Evolutionary conservation across 2,329 filamentous ascomycete species (phyloP).

Genomic region (Cercospora sp.): DNA sequence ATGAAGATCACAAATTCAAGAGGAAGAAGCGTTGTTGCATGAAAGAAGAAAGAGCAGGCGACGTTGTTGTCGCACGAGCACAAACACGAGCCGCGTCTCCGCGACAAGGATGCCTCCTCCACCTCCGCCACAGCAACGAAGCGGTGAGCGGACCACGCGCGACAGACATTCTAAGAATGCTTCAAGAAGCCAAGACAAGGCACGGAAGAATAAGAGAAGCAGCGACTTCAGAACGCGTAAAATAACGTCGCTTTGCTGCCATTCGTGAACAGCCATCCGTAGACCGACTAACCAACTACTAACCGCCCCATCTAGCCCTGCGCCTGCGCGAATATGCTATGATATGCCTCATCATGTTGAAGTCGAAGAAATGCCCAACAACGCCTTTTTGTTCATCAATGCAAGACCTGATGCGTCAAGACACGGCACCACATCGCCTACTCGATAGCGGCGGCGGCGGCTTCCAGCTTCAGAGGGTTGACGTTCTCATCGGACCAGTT

Average conservation of each 20-base stretch:
- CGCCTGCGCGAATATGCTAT: slow-evolving; percentile 13
- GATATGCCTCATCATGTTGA: background rate
- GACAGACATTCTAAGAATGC: background rate
- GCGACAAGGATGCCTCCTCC: background rate
- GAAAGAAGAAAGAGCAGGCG: background rate
- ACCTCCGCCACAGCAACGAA: background rate
- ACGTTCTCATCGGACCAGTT: slow-evolving; percentile 66
- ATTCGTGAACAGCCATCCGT: slow-evolving; percentile 11
- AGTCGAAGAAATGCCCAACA: background rate
- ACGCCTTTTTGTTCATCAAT: background rate
- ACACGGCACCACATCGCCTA: background rate
- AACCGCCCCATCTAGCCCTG: slow-evolving; percentile 1
- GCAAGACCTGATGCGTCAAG: background rate
- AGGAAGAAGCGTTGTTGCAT: background rate
- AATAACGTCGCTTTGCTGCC: background rate
- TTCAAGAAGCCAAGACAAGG: no score
- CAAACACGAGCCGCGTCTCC: background rate
- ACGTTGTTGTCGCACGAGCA: background rate
- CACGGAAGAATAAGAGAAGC: background rate
- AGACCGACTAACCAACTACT: background rate
- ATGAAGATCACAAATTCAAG: background rate
- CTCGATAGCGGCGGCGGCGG: slow-evolving; percentile 31
- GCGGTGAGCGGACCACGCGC: background rate
- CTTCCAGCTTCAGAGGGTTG: slow-evolving; percentile 59
- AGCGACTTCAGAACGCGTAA: background rate